phyloP scores from a whole-genome alignment of 2,329 filamentous ascomycete species.

The Diaporthe sp. region DNA sequence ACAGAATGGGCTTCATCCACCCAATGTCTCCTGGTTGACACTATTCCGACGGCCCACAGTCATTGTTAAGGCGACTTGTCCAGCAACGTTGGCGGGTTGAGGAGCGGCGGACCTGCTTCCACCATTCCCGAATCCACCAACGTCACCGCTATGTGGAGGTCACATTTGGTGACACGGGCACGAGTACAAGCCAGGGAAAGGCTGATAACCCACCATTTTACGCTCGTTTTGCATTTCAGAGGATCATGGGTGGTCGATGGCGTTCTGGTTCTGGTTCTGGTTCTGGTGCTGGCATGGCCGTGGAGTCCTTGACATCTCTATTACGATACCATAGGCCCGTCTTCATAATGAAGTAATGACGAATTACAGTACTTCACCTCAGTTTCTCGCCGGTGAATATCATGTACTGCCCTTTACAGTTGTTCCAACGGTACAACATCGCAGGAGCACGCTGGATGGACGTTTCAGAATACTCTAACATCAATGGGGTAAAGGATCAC shows the following conservation, averaged over 20 bases:
- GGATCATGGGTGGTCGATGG: not conserved
- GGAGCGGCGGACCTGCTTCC: not conserved
- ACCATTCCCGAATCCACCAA: not conserved
- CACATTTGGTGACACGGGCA: not conserved
- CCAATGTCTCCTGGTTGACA: not conserved
- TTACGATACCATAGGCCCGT: constrained; percentile 12
- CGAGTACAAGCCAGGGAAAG: not conserved
- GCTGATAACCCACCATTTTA: not conserved
- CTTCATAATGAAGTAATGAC: not conserved
- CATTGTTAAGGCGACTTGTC: not conserved
- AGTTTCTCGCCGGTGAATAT: not conserved
- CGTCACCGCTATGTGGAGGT: not conserved
- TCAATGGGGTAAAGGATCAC: not conserved
- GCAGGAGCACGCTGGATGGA: too few relatives aligned
- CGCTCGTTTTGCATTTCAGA: constrained; percentile 15
- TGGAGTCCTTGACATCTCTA: constrained; percentile 10
- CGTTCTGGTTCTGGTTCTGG: constrained; percentile 9
- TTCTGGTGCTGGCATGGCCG: constrained; percentile 1
- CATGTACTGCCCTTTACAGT: not conserved
- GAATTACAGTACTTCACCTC: not conserved
- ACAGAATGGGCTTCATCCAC: not conserved
- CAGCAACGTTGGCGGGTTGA: not conserved
- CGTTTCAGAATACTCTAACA: not conserved
- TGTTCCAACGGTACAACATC: too few relatives aligned
- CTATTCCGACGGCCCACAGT: too few relatives aligned